Evolutionary conservation across 176 grass and related monocot species (phyloP), one percentile per base, ranked within the genome.

Genomic region (Musa acuminata): DNA sequence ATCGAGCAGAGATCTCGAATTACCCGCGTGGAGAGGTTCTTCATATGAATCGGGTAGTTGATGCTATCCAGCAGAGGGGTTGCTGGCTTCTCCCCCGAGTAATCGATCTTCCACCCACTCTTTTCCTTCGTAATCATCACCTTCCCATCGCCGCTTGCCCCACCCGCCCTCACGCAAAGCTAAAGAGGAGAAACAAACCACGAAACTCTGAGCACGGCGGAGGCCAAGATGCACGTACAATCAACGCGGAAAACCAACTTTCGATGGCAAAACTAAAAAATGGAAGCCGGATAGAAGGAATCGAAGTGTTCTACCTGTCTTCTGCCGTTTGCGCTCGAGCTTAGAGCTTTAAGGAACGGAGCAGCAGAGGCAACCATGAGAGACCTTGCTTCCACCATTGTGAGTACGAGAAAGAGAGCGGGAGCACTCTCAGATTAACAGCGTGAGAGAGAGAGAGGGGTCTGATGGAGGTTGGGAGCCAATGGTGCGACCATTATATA

Each of bases 21-120:
- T 82, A 92, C 90, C 78, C 73, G 21, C 10, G 71, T 52, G 3
- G 95, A 94, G 11, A 99, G 84, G 66, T 91, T 99, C 80, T 99
- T 99, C 95, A 99, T 99, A 84, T 99, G 90, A 63, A 84, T 9
- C 8, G 95, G 95, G 55, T 89, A 94, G 66, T 91, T 89, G 1
- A 99, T 67, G 3, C 90, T 91, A 51, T 99, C 95, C 0, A 99
- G 83, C 19, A 99, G 78, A 25, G 95, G 95, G 10, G 95, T 99
- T 60, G 68, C 13, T 0, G 86, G 90, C 72, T 99, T 99, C 78
- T 91, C 88, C 51, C 79, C 62, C 67, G 95, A 79, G 88, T 80
- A 99, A 1, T 89, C 78, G 12, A 91, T 72, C 84, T 85, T 91
- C 82, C 90, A 82, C 0, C 80, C 20, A 4, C 75, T 78, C 19